A percentile compares a stretch with the other conserved stretches of the same genome.
Evolutionary conservation across 441 rosid genomes (phyloP).

Genomic region (Theobroma grandiflorum): DNA sequence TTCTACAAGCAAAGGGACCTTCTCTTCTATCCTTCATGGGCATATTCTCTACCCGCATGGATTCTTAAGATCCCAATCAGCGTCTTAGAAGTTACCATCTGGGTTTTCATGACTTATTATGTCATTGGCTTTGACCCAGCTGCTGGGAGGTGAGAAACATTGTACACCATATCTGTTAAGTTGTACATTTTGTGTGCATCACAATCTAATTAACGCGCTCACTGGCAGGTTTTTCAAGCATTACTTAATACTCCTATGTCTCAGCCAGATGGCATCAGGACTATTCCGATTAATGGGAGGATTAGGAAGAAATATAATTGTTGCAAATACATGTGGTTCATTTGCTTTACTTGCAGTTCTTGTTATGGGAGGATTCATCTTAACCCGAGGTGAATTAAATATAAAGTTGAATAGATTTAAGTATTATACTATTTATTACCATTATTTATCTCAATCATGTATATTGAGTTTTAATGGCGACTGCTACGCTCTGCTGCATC

Average conservation of each 20-base stretch:
- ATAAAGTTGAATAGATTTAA: neutral
- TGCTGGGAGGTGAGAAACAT: slow-evolving; percentile 48
- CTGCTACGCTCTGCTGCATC: slow-evolving; percentile 22
- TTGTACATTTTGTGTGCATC: neutral
- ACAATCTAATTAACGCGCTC: slow-evolving; percentile 19
- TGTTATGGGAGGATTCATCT: slow-evolving; percentile 72
- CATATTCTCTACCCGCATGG: slow-evolving; percentile 85
- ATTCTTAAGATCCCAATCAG: slow-evolving; percentile 83
- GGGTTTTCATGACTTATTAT: slow-evolving; percentile 79
- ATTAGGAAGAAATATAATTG: slow-evolving; percentile 66
- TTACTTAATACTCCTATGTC: slow-evolving; percentile 50
- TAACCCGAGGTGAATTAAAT: slow-evolving; percentile 52
- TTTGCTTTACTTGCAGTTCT: slow-evolving; percentile 54
- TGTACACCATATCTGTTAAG: neutral
- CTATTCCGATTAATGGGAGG: slow-evolving; percentile 63
- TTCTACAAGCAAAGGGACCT: slow-evolving; percentile 94
- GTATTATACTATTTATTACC: neutral
- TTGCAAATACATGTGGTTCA: slow-evolving; percentile 67
- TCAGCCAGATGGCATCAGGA: slow-evolving; percentile 67
- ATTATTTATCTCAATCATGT: neutral
- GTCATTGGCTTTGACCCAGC: slow-evolving; percentile 75
- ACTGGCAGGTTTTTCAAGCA: slow-evolving; percentile 63
- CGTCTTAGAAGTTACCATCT: slow-evolving; percentile 62
- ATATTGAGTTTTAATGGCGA: slow-evolving; percentile 25
- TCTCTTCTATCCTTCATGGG: slow-evolving; percentile 91